phyloP scores from a whole-genome alignment of 2,329 filamentous ascomycete genomes.

The Colletotrichum sansevieriae region DNA sequence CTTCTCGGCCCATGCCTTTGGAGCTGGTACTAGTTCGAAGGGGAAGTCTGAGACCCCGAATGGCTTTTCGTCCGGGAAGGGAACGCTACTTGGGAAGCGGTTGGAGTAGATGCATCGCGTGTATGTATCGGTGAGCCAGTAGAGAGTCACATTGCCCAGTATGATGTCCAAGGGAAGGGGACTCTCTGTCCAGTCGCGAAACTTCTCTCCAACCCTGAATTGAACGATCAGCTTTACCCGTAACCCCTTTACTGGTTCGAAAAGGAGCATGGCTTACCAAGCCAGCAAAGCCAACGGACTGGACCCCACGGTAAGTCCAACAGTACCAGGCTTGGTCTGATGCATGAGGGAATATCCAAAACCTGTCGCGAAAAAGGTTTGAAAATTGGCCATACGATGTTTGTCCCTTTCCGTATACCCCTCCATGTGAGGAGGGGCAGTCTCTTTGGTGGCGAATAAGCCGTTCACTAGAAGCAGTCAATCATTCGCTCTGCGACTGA shows the following conservation, averaged over 20 bases:
- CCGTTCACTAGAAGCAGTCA: neutral
- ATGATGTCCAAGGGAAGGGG: constrained; percentile 57
- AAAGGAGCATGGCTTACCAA: neutral
- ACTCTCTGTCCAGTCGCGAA: constrained; percentile 60
- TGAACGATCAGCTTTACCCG: neutral
- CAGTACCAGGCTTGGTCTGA: neutral
- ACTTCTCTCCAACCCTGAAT: constrained; percentile 66
- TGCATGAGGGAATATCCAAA: neutral
- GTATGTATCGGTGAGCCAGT: constrained; percentile 66
- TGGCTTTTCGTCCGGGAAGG: neutral
- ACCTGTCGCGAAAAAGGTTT: neutral
- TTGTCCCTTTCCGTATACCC: neutral
- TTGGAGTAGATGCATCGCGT: constrained; percentile 64
- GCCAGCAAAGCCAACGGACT: neutral
- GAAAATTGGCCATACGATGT: neutral
- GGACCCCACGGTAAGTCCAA: neutral
- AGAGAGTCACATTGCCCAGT: constrained; percentile 63
- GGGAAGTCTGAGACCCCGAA: neutral
- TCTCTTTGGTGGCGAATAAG: neutral
- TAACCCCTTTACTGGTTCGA: no score
- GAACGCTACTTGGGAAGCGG: constrained; percentile 43
- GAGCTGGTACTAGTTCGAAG: neutral
- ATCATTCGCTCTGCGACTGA: neutral
- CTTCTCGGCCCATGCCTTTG: neutral
- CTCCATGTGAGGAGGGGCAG: neutral